A percentile compares a stretch with the other conserved stretches of the same genome.
Evolutionary conservation across 2,329 filamentous ascomycete genomes (phyloP).

Genomic region (Trichoderma harzianum): DNA sequence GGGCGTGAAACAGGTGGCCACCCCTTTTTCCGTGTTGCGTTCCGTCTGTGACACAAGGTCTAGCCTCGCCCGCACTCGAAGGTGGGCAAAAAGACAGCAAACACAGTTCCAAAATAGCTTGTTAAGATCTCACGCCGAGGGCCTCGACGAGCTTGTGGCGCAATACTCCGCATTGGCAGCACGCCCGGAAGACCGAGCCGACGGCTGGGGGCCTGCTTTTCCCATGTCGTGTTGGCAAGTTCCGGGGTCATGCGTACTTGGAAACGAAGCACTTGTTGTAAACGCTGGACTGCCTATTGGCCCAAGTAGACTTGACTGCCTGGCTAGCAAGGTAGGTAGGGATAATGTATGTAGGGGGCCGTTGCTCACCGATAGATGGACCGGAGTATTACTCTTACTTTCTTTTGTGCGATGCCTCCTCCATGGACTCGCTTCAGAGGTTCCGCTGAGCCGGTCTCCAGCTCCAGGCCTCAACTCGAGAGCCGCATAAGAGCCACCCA

Average conservation of each 20-base stretch:
- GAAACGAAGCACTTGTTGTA: background rate
- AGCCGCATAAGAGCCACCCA: background rate
- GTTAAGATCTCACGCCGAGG: background rate
- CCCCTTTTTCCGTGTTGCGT: background rate
- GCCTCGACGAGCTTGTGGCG: conserved; percentile 1
- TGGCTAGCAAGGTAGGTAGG: background rate
- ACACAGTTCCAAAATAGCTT: background rate
- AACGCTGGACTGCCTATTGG: background rate
- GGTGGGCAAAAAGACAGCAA: background rate
- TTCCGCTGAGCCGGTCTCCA: background rate
- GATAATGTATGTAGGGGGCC: background rate
- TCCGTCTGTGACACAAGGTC: background rate
- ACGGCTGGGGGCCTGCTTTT: background rate
- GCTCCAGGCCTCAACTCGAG: background rate
- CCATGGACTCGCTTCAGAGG: background rate
- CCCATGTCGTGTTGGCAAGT: background rate
- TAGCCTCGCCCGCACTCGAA: background rate
- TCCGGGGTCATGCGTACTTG: conserved; percentile 8
- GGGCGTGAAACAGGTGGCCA: background rate
- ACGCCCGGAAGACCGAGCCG: conserved; percentile 1
- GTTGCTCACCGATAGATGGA: background rate
- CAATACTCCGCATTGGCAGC: background rate
- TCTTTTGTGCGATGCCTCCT: background rate
- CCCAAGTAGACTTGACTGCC: background rate
- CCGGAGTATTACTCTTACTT: background rate